Evolutionary conservation across 2,329 filamentous ascomycete genomes (phyloP).

Genomic region (Didymella keratinophila): DNA sequence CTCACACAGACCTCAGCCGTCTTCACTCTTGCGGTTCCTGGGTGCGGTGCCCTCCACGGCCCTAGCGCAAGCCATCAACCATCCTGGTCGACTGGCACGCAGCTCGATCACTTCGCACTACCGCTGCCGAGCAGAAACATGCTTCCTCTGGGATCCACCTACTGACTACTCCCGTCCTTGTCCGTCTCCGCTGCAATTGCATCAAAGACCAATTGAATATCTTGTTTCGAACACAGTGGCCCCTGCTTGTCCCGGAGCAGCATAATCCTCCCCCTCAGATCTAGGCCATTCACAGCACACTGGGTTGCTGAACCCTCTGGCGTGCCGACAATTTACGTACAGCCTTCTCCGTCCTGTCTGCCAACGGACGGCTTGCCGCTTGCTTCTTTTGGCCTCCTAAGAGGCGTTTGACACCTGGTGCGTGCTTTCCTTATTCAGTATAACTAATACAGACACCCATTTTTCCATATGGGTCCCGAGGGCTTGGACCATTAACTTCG

Average conservation of each 20-base stretch:
- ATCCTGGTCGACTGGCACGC: slow-evolving; percentile 34
- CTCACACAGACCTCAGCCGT: slow-evolving; percentile 41
- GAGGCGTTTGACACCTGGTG: slow-evolving; percentile 43
- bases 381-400: slow-evolving; percentile 34
- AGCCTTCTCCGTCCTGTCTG: slow-evolving; percentile 38
- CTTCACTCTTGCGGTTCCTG: slow-evolving; percentile 37
- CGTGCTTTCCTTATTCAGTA: slow-evolving; percentile 41
- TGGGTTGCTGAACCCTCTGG: slow-evolving; percentile 30
- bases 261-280: slow-evolving; percentile 33
- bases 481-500: slow-evolving; percentile 26
- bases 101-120: slow-evolving; percentile 36
- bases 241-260: slow-evolving; percentile 28
- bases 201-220: slow-evolving; percentile 37
- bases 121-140: slow-evolving; percentile 43
- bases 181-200: slow-evolving; percentile 39
- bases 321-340: slow-evolving; percentile 41
- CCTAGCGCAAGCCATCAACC: slow-evolving; percentile 43
- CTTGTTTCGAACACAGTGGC: slow-evolving; percentile 36
- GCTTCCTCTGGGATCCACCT: slow-evolving; percentile 36
- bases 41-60: slow-evolving; percentile 35
- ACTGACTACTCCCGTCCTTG: slow-evolving; percentile 30
- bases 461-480: slow-evolving; percentile 41
- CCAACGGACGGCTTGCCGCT: slow-evolving; percentile 33
- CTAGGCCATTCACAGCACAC: slow-evolving; percentile 33
- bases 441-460: slow-evolving; percentile 37